A percentile compares a stretch with the other conserved stretches of the same genome.
These are phyloP conservation scores for Mycosphaerelloides madeirae DNA, from an alignment of 2,329 filamentous ascomycete species.

Conservation along the genomic window DNA sequence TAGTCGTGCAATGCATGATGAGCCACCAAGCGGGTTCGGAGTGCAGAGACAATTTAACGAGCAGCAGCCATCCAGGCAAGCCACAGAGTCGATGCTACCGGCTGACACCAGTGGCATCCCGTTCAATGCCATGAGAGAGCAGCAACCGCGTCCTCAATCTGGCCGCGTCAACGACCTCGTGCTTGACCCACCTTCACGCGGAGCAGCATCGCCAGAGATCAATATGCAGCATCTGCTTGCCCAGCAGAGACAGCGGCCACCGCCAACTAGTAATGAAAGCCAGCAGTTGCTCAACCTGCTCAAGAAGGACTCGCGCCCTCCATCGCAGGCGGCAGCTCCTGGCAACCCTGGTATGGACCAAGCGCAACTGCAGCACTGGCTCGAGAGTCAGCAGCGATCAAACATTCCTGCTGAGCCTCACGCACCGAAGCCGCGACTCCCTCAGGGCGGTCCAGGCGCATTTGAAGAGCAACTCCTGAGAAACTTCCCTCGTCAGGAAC, in stretches of 20 bases:
- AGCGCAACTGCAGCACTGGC: constrained; percentile 31
- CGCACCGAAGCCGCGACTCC: constrained; percentile 33
- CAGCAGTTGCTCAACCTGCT: constrained; percentile 84
- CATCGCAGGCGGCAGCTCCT: constrained; percentile 28
- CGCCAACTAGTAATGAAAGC: constrained; percentile 58
- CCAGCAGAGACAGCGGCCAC: constrained; percentile 36
- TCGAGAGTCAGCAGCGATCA: constrained; percentile 20
- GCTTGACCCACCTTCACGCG: constrained; percentile 27
- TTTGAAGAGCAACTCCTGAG: constrained; percentile 34
- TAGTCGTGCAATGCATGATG: neutral
- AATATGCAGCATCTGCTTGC: constrained; percentile 36
- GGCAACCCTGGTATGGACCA: constrained; percentile 23
- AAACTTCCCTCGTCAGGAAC: constrained; percentile 22
- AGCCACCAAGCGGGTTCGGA: constrained; percentile 1
- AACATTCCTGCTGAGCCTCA: constrained; percentile 28
- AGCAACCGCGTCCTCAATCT: constrained; percentile 21
- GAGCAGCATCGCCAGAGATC: constrained; percentile 28
- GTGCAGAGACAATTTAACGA: constrained; percentile 9
- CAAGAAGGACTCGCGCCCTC: constrained; percentile 38
- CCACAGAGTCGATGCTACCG: constrained; percentile 13
- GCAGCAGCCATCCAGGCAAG: constrained; percentile 12
- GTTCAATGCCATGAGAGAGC: constrained; percentile 19
- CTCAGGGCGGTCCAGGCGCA: constrained; percentile 31
- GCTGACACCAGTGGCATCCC: constrained; percentile 21
- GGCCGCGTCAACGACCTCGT: constrained; percentile 22